Percentiles rank a stretch among this genome's conserved stretches.
Evolutionary conservation across 257 asterid genomes (phyloP).

Genomic region (Penstemon newberryi): DNA sequence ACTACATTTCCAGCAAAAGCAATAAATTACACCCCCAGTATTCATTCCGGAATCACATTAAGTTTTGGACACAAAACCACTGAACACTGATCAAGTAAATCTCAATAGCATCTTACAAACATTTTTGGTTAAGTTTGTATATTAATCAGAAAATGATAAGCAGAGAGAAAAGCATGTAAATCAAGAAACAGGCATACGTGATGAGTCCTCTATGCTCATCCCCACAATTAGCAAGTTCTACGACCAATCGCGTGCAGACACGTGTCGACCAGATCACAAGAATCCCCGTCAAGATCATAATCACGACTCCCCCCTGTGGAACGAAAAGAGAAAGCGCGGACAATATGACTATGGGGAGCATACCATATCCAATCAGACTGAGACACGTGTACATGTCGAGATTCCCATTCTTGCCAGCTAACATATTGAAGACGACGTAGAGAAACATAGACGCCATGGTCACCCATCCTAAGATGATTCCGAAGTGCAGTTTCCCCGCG

Average conservation of each 20-base stretch:
- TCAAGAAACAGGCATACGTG: slow-evolving; percentile 82
- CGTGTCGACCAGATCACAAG: slow-evolving; percentile 89
- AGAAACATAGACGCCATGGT: slow-evolving; percentile 77
- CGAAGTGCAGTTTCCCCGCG: slow-evolving; percentile 85
- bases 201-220: slow-evolving; percentile 85
- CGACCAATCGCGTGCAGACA: slow-evolving; percentile 85
- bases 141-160: slow-evolving; percentile 63
- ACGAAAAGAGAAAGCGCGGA: slow-evolving; percentile 77
- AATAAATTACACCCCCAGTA: too few species aligned
- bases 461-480: slow-evolving; percentile 84
- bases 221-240: slow-evolving; percentile 85
- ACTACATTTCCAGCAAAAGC: too few species aligned
- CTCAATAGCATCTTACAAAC: too few species aligned
- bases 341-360: slow-evolving; percentile 78
- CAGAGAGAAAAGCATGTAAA: slow-evolving; percentile 77
- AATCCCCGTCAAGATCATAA: slow-evolving; percentile 62
- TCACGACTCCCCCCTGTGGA: slow-evolving; percentile 81
- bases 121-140: too few species aligned
- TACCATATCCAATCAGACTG: slow-evolving; percentile 85
- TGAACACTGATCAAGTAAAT: too few species aligned
- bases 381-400: slow-evolving; percentile 84
- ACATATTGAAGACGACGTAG: slow-evolving; percentile 80
- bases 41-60: too few species aligned
- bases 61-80: too few species aligned
- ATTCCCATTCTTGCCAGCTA: slow-evolving; percentile 81